These are phyloP conservation scores for Chrysopogon serrulatus DNA, from an alignment of 176 grass and related monocot species.

Conservation along the genomic window DNA sequence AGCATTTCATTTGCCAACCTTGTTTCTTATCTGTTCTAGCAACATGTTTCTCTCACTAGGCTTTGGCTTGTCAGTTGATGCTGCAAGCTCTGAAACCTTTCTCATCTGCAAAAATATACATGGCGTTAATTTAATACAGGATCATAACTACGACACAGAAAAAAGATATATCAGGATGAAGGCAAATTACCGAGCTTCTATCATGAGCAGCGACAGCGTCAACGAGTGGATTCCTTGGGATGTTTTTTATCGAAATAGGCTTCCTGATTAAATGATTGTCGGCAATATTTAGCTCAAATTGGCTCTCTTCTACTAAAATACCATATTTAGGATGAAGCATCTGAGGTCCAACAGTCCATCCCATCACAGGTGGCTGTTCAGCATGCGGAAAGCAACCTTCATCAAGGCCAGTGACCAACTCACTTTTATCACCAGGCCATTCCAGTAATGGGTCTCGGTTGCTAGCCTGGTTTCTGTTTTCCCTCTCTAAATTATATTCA, in stretches of 20 bases:
- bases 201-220: conserved; percentile 96
- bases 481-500: conserved; percentile 33
- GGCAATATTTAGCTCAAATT: conserved; percentile 30
- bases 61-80: conserved; percentile 37
- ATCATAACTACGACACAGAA: neutral
- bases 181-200: conserved; percentile 73
- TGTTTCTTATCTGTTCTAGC: conserved; percentile 96
- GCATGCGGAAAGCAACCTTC: conserved; percentile 17
- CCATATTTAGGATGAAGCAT: conserved; percentile 73
- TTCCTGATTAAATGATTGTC: conserved; percentile 50
- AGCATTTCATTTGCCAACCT: conserved; percentile 44
- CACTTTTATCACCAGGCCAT: conserved; percentile 7
- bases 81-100: conserved; percentile 71
- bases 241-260: conserved; percentile 66
- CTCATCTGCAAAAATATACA: conserved; percentile 69
- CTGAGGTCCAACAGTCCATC: conserved; percentile 57
- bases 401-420: conserved; percentile 4
- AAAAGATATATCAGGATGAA: neutral
- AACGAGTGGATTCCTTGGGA: conserved; percentile 88
- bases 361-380: conserved; percentile 40
- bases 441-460: neutral
- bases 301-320: conserved; percentile 47
- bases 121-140: conserved; percentile 20
- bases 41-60: conserved; percentile 67
- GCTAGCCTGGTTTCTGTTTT: conserved; percentile 4